These are phyloP conservation scores for Phycomyces nitens DNA, from an alignment of 192 early-diverging fungal genomes.

Conservation along the genomic window DNA sequence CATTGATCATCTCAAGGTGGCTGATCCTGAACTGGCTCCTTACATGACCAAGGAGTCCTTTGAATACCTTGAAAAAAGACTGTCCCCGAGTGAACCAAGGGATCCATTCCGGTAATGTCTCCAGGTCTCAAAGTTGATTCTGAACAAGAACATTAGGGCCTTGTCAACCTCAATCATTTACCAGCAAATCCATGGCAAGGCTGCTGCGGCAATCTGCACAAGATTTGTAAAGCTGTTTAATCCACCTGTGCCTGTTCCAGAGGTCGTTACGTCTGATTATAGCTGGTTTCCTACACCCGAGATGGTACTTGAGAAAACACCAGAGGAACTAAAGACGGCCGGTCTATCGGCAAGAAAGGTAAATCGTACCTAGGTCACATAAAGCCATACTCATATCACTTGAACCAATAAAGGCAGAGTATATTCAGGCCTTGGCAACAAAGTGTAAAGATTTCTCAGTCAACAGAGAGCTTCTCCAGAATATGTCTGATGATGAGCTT, in stretches of 20 bases:
- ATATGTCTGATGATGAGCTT: constrained; percentile 56
- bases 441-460: constrained; percentile 55
- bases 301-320: constrained; percentile 33
- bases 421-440: constrained; percentile 58
- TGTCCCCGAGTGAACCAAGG: constrained; percentile 31
- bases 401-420: constrained; percentile 66
- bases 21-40: constrained; percentile 41
- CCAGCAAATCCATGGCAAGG: constrained; percentile 71
- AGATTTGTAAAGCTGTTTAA: constrained; percentile 55
- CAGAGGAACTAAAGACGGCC: constrained; percentile 26
- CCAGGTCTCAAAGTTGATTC: too few species aligned
- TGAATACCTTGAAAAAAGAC: constrained; percentile 35
- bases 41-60: constrained; percentile 34
- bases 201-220: constrained; percentile 55
- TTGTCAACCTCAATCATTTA: constrained; percentile 52
- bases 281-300: constrained; percentile 52
- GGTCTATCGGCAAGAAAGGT: constrained; percentile 51
- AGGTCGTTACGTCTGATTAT: background rate
- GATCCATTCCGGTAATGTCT: constrained; percentile 27
- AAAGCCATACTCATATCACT: too few species aligned
- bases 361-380: too few species aligned
- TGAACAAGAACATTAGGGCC: too few species aligned
- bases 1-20: constrained; percentile 36
- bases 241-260: constrained; percentile 26
- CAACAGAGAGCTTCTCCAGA: constrained; percentile 36